Conservation (phyloP, 2,329 filamentous ascomycete genomes). For the Aschersonia sp. region DNA sequence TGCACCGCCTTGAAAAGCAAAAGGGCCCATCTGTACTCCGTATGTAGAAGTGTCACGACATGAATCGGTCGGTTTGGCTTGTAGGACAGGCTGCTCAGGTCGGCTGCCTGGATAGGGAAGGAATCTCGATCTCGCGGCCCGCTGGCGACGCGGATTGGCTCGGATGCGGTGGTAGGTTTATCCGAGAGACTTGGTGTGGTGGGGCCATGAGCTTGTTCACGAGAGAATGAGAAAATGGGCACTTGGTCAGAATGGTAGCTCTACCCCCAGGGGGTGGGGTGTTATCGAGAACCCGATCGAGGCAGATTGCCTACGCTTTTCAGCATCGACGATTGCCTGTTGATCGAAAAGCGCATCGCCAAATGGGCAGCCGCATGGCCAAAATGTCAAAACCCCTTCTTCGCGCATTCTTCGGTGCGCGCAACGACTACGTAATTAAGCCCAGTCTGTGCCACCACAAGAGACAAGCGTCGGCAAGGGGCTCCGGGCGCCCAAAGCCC, state of each 20-base stretch:
- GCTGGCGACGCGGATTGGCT: background rate
- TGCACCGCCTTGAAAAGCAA: no score
- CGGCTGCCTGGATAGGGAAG: background rate
- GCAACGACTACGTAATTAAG: background rate
- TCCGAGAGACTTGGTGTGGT: background rate
- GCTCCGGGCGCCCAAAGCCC: no score
- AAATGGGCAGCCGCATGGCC: slow-evolving; percentile 2
- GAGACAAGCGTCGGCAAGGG: background rate
- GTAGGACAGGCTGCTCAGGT: background rate
- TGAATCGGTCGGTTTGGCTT: background rate
- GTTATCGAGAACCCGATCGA: background rate
- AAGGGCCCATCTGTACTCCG: no score
- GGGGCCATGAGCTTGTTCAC: background rate
- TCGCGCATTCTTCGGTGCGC: background rate
- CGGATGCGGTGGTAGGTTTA: background rate
- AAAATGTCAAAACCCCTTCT: background rate
- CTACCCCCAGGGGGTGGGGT: background rate
- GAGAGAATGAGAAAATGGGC: background rate
- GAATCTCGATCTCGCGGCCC: background rate
- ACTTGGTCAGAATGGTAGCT: background rate
- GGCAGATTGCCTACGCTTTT: slow-evolving; percentile 1
- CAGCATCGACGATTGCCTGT: slow-evolving; percentile 4
- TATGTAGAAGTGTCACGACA: background rate
- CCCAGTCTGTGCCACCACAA: background rate
- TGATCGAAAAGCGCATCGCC: slow-evolving; percentile 3